Conservation (phyloP, 495 filamentous ascomycete genomes). For the Penicillium soppii region DNA sequence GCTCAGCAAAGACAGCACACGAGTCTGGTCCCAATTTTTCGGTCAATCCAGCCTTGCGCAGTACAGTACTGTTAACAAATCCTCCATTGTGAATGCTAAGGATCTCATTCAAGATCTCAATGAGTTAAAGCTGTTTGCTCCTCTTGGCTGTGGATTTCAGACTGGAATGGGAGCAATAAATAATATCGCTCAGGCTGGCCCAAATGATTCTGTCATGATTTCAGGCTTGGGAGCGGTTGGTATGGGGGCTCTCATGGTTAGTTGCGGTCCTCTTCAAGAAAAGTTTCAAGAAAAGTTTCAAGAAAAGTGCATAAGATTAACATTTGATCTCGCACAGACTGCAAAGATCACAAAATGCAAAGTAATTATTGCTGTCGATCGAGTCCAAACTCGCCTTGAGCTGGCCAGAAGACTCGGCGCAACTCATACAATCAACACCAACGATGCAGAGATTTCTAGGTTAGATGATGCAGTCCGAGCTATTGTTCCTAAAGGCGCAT, state of each 20-base stretch:
- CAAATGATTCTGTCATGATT: constrained; percentile 23
- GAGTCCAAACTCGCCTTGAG: constrained; percentile 27
- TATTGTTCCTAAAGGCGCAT: constrained; percentile 19
- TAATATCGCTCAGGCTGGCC: constrained; percentile 22
- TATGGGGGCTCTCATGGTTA: constrained; percentile 32
- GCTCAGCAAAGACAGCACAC: neutral
- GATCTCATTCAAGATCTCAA: constrained; percentile 11
- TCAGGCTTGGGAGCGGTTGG: constrained; percentile 41
- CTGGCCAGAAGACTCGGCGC: constrained; percentile 39
- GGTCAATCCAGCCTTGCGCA: constrained; percentile 40
- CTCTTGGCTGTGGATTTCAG: constrained; percentile 45
- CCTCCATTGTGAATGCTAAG: constrained; percentile 25
- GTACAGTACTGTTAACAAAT: constrained; percentile 26
- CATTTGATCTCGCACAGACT: neutral
- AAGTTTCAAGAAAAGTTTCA: neutral
- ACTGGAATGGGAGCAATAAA: constrained; percentile 39
- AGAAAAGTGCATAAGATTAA: neutral
- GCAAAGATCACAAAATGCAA: constrained; percentile 11
- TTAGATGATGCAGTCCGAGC: constrained; percentile 21
- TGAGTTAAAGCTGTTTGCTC: constrained; percentile 37
- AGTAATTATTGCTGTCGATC: constrained; percentile 38
- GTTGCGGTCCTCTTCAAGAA: neutral
- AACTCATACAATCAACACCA: constrained; percentile 33
- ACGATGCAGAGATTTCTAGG: constrained; percentile 6
- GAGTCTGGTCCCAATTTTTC: constrained; percentile 31